Conservation (phyloP, 345 rosid species). For the Citrus glauca region DNA sequence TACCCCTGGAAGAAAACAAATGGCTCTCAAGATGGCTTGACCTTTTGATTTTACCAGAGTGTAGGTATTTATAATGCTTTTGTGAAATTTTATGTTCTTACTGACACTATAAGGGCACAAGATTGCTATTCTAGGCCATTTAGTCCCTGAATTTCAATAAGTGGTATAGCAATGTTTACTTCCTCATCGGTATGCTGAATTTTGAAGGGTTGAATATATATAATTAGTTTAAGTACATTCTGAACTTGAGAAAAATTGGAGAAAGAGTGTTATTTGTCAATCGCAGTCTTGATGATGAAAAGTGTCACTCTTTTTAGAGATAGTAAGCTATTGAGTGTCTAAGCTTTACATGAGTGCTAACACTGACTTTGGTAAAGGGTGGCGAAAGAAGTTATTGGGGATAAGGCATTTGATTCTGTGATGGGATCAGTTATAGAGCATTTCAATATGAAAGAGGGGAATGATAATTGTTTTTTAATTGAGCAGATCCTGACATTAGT, state of each 20-base stretch:
- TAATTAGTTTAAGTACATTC: neutral
- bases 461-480: neutral
- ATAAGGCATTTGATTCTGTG: neutral
- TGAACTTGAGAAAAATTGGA: neutral
- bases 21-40: neutral
- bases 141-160: neutral
- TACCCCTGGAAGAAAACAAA: neutral
- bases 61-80: neutral
- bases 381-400: neutral
- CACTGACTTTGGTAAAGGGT: neutral
- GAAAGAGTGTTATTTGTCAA: neutral
- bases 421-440: neutral
- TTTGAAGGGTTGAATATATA: neutral
- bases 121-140: neutral
- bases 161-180: too few species aligned
- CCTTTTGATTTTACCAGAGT: neutral
- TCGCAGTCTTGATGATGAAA: neutral
- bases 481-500: neutral
- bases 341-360: neutral
- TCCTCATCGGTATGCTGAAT: neutral
- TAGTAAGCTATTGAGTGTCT: neutral
- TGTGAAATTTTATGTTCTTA: neutral
- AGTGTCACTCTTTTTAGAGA: neutral
- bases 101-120: neutral
- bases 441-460: neutral